Evolutionary conservation across 2,329 filamentous ascomycete genomes (phyloP), one percentile per base, ranked within the genome.

Genomic region (Fusarium musae): DNA sequence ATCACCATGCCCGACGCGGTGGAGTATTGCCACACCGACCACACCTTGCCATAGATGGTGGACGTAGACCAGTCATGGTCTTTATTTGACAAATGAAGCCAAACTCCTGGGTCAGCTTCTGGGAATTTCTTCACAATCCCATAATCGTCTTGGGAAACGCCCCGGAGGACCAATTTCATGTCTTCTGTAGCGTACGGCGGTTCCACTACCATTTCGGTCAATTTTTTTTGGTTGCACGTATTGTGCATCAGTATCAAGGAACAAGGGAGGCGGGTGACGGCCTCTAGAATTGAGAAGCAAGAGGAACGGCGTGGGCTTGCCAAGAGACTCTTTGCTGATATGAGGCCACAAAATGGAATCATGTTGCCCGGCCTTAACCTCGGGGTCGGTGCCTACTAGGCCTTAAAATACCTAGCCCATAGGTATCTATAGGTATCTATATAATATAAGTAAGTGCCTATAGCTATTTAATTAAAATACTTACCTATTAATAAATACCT

Each of bases 181-280:
- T 5, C 4, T 15, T 46, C 23, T 26, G 43, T 46, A 26, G 17
- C 10, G 17, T 13, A 46, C 17, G 17, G 17, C 17, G 12, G 19
- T 19, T 9, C 23, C 16, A 36, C 17, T 8, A 36, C 0, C 49
- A 36, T 36, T 0, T 4, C 12, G 17, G 32, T 15, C 49, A 12
- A 11, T 21, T 0, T 0, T 36, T 17, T 17, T 28, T 4, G 37
- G 4, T 26, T 0, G 13, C 23, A 9, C 0, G 9, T 26, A 26
- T 21, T 37, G 34, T 26, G 23, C 10, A 53, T 39, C 50, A 1
- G 2, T 39, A 9, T 53, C 23, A 2, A 53, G 34, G 23, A 53
- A 53, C 2, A 53, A 21, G 2, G 50, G 34, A 17, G 34, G 34
- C 9, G 34, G 34, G 9, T 53, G 23, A 16, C 23, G 19, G 3